Evolutionary conservation across 768 basidiomycete genomes (phyloP).

Genomic region (Leccinum longicurvipes): DNA sequence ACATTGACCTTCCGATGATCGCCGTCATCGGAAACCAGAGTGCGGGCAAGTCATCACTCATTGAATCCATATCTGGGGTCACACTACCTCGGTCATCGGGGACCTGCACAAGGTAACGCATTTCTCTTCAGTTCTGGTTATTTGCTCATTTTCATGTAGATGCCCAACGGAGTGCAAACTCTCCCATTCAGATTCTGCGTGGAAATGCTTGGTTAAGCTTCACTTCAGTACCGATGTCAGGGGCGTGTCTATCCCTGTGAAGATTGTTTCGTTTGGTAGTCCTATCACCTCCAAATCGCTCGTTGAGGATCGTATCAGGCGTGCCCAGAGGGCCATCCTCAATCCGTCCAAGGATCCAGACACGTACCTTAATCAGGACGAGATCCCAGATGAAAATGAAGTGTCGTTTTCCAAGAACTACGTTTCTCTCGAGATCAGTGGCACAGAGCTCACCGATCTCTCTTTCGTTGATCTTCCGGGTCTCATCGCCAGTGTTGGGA

Average conservation of each 20-base stretch:
- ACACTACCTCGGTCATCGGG: constrained; percentile 69
- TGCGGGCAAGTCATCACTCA: constrained; percentile 74
- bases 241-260: constrained; percentile 38
- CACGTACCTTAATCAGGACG: constrained; percentile 14
- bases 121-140: neutral
- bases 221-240: constrained; percentile 40
- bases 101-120: constrained; percentile 64
- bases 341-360: constrained; percentile 41
- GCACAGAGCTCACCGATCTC: constrained; percentile 57
- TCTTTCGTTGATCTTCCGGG: constrained; percentile 67
- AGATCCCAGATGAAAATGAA: constrained; percentile 11
- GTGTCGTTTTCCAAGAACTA: constrained; percentile 52
- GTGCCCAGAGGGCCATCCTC: constrained; percentile 64
- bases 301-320: constrained; percentile 65
- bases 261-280: constrained; percentile 42
- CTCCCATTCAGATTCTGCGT: constrained; percentile 35
- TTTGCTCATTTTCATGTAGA: constrained; percentile 25
- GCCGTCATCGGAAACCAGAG: constrained; percentile 72
- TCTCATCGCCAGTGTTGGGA: constrained; percentile 55
- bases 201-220: constrained; percentile 52
- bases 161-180: constrained; percentile 60
- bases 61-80: constrained; percentile 73
- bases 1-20: constrained; percentile 72
- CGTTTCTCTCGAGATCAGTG: constrained; percentile 57
- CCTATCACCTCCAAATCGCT: constrained; percentile 47